A percentile compares a stretch with the other conserved stretches of the same genome.
Conservation (phyloP, 2,329 filamentous ascomycete genomes). For the Phyllosticta citrichinensis region DNA sequence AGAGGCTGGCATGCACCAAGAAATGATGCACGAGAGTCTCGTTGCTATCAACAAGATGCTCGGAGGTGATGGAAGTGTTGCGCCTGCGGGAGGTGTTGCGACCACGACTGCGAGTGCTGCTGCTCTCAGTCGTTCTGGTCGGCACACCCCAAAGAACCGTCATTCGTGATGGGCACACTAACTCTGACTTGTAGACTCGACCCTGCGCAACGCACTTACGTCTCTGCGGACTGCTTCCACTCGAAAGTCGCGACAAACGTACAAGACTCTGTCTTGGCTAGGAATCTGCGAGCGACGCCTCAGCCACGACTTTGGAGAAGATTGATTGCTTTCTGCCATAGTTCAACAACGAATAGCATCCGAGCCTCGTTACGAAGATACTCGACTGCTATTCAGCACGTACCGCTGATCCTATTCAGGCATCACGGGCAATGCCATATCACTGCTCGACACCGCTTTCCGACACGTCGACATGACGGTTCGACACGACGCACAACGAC, state of each 20-base stretch:
- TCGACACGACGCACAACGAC: too few species aligned
- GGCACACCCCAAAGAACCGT: neutral
- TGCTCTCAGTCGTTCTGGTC: neutral
- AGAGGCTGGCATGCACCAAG: conserved; percentile 16
- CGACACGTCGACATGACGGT: too few species aligned
- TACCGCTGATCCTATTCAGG: too few species aligned
- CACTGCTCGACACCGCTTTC: too few species aligned
- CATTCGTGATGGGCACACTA: neutral
- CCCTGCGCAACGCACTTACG: neutral
- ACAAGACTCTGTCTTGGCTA: neutral
- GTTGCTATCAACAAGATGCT: conserved; percentile 4
- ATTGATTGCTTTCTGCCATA: too few species aligned
- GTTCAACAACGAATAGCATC: too few species aligned
- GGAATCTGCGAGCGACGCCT: neutral
- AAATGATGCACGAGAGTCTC: conserved; percentile 9
- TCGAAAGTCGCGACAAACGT: neutral
- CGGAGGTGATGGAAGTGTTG: neutral
- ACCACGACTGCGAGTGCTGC: neutral
- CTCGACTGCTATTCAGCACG: too few species aligned
- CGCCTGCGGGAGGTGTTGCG: neutral
- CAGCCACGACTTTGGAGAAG: neutral
- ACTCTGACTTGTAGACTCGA: neutral
- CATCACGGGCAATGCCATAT: too few species aligned
- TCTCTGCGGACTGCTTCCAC: neutral
- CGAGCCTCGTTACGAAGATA: too few species aligned